Evolutionary conservation across 177 flowering plant genomes (phyloP).

Genomic region (Tripterygium wilfordii): DNA sequence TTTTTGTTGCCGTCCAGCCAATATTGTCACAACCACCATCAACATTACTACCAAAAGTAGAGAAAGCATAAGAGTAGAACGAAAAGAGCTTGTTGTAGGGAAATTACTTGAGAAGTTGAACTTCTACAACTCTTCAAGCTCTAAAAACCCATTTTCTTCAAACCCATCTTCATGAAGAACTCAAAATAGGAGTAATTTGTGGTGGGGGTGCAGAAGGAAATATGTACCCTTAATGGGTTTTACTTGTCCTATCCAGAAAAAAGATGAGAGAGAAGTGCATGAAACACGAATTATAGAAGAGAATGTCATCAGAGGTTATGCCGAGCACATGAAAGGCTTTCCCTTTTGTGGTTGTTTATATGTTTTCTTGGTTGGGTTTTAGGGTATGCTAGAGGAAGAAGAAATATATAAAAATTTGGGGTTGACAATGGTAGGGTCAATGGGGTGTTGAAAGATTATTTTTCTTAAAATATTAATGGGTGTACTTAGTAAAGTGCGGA

Average conservation of each 20-base stretch:
- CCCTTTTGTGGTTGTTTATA: background rate
- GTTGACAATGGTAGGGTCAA: too few species aligned
- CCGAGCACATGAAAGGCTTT: background rate
- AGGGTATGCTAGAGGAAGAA: too few species aligned
- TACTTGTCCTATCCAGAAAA: conserved; percentile 6
- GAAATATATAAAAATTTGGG: too few species aligned
- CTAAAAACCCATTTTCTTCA: too few species aligned
- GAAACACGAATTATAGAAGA: background rate
- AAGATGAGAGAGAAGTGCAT: background rate
- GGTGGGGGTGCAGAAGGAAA: too few species aligned
- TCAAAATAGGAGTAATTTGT: background rate
- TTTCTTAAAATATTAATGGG: too few species aligned
- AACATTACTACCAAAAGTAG: conserved; percentile 7
- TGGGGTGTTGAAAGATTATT: too few species aligned
- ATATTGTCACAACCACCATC: conserved; percentile 26
- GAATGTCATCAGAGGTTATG: background rate
- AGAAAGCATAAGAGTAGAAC: conserved; percentile 5
- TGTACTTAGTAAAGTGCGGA: too few species aligned
- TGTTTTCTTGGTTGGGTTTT: too few species aligned
- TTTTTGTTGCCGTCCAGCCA: conserved; percentile 47
- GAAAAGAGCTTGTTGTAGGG: conserved; percentile 3
- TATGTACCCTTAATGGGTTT: conserved; percentile 5
- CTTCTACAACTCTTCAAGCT: background rate
- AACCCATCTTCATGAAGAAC: background rate
- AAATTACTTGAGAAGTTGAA: conserved; percentile 5